Conservation (phyloP, 345 rosid genomes). For the Boechera retrofracta region DNA sequence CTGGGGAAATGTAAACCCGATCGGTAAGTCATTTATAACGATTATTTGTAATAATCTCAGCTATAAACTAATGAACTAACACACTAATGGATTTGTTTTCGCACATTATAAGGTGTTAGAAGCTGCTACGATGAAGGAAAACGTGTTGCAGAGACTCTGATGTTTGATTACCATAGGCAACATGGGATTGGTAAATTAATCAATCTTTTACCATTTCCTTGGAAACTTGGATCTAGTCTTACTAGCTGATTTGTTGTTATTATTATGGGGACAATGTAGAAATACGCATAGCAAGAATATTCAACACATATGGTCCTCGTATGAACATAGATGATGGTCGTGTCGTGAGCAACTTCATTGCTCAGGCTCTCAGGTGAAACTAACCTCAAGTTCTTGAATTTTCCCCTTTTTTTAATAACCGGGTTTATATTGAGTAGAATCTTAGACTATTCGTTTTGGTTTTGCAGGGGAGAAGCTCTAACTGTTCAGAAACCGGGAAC, state of each 20-base stretch:
- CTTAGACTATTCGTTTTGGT: not conserved
- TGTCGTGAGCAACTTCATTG: slow-evolving; percentile 95
- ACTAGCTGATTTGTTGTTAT: slow-evolving; percentile 2
- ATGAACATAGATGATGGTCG: slow-evolving; percentile 98
- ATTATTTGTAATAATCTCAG: not conserved
- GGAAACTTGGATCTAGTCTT: not conserved
- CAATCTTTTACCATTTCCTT: not conserved
- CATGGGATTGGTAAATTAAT: slow-evolving; percentile 76
- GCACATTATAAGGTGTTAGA: slow-evolving; percentile 64
- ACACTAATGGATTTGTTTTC: not conserved
- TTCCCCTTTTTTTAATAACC: not conserved
- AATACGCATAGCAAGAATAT: slow-evolving; percentile 87
- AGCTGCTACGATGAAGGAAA: slow-evolving; percentile 98
- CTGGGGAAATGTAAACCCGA: slow-evolving; percentile 98
- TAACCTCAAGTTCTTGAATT: slow-evolving; percentile 18
- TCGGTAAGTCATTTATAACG: slow-evolving; percentile 52
- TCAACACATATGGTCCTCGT: slow-evolving; percentile 96
- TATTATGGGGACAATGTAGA: slow-evolving; percentile 46
- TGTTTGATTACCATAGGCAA: slow-evolving; percentile 96
- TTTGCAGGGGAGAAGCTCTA: slow-evolving; percentile 74
- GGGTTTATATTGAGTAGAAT: not conserved
- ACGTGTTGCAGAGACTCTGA: slow-evolving; percentile 90
- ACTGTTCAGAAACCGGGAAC: slow-evolving; percentile 97
- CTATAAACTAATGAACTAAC: not conserved
- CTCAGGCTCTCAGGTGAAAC: slow-evolving; percentile 87